Evolutionary conservation across 140 eudicot genomes (phyloP).

Genomic region (Eryngium alpinum): DNA sequence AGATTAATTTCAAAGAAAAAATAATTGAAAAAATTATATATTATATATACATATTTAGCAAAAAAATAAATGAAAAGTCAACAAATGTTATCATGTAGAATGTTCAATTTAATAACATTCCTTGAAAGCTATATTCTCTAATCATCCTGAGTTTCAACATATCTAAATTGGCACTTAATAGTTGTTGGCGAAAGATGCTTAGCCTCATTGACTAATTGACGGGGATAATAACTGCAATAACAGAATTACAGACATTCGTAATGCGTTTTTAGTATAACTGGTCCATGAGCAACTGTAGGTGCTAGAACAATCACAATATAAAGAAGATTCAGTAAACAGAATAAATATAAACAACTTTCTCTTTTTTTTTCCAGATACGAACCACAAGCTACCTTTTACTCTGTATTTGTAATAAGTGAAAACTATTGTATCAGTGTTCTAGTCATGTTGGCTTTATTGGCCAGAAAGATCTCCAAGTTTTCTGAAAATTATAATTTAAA

Average conservation of each 20-base stretch:
- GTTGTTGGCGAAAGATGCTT: background rate
- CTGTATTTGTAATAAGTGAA: background rate
- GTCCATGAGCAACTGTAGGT: background rate
- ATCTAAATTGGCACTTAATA: background rate
- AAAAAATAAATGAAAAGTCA: no score
- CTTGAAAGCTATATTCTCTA: background rate
- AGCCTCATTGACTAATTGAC: background rate
- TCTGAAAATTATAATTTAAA: background rate
- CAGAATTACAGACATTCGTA: background rate
- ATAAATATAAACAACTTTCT: background rate
- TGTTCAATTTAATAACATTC: background rate
- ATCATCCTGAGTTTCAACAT: background rate
- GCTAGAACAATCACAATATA: background rate
- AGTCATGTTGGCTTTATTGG: background rate
- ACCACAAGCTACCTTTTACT: background rate
- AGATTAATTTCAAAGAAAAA: no score
- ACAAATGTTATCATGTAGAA: constrained; percentile 2
- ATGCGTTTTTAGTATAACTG: background rate
- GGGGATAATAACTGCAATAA: background rate
- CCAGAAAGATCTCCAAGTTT: background rate
- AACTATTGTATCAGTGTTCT: background rate
- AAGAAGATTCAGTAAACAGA: background rate
- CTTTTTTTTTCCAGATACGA: background rate
- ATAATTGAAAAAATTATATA: no score
- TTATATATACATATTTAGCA: no score